phyloP scores from a whole-genome alignment of 2,329 filamentous ascomycete genomes.

The Penicillium sclerotigenum region DNA sequence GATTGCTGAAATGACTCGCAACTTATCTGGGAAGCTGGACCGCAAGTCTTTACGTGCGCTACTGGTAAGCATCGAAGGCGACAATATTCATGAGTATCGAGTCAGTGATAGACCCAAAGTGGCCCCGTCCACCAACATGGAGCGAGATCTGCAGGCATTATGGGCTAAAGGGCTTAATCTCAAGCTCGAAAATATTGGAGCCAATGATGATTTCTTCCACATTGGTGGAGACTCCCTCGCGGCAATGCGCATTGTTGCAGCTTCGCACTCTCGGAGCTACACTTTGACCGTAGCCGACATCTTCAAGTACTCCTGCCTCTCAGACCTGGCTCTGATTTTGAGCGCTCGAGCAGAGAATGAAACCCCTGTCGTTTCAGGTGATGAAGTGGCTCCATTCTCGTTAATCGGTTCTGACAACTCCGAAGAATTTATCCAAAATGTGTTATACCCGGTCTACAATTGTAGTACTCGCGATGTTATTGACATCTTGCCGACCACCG shows the following conservation, averaged over 20 bases:
- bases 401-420: too few relatives aligned
- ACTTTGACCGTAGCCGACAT: conserved; percentile 5
- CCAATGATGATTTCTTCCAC: conserved; percentile 9
- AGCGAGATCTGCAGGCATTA: neutral
- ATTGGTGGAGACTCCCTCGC: conserved; percentile 11
- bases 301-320: neutral
- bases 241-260: conserved; percentile 6
- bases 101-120: neutral
- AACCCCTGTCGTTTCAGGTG: too few relatives aligned
- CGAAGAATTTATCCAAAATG: too few relatives aligned
- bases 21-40: neutral
- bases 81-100: neutral
- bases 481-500: too few relatives aligned
- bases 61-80: too few relatives aligned
- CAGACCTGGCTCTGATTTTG: too few relatives aligned
- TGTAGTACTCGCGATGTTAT: too few relatives aligned
- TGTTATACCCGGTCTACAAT: too few relatives aligned
- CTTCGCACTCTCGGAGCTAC: neutral
- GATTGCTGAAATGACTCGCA: neutral
- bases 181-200: neutral
- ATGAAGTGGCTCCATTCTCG: too few relatives aligned
- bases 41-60: neutral
- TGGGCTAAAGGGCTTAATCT: conserved; percentile 3
- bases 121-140: neutral
- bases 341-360: too few relatives aligned